A percentile compares a stretch with the other conserved stretches of the same genome.
Conservation (phyloP, 768 basidiomycete species). For the Floccularia luteovirens region DNA sequence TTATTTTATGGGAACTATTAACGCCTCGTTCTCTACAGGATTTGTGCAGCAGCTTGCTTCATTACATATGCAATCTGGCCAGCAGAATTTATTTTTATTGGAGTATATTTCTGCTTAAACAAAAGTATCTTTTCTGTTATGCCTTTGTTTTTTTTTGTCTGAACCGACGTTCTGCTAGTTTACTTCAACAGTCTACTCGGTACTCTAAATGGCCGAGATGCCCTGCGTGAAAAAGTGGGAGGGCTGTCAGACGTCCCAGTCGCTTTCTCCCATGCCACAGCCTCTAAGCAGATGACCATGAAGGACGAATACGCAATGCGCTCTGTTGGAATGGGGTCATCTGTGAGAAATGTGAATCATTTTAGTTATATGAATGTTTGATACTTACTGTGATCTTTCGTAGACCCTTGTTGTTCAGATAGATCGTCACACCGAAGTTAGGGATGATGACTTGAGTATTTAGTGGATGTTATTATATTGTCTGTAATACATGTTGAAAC, state of each 20-base stretch:
- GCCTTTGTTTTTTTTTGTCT: neutral
- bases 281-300: no score
- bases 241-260: neutral
- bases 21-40: neutral
- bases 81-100: conserved; percentile 1
- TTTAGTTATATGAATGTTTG: no score
- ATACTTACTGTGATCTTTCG: no score
- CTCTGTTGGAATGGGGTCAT: no score
- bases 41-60: neutral
- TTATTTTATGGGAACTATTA: neutral
- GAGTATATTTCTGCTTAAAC: conserved; percentile 75
- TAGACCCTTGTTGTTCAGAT: no score
- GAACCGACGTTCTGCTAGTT: neutral
- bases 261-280: neutral
- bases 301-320: no score
- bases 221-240: neutral
- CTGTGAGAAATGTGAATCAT: no score
- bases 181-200: conserved; percentile 1
- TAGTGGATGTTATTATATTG: no score
- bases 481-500: no score
- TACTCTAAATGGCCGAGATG: neutral
- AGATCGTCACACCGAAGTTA: no score
- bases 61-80: conserved; percentile 1
- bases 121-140: conserved; percentile 47
- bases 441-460: no score